These are phyloP conservation scores for Aspergillus nomiae DNA, from an alignment of 2,329 filamentous ascomycete species.

Conservation along the genomic window DNA sequence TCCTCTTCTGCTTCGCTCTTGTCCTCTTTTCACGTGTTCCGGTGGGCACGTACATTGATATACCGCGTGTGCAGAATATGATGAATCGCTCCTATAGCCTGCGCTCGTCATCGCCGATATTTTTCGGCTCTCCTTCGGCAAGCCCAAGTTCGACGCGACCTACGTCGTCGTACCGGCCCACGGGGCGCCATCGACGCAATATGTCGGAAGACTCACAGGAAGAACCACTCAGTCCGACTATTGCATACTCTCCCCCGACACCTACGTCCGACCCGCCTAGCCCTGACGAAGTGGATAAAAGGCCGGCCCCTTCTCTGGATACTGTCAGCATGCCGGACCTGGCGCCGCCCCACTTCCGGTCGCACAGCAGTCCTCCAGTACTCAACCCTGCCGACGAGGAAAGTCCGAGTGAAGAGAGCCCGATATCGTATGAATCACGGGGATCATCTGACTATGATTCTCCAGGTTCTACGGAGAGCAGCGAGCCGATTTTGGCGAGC, in stretches of 20 bases:
- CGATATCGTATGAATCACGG: constrained; percentile 1
- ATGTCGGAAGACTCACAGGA: constrained; percentile 39
- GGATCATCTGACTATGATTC: background rate
- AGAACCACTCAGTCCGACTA: constrained; percentile 30
- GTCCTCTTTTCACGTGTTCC: constrained; percentile 71
- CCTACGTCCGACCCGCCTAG: constrained; percentile 35
- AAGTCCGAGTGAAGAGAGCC: constrained; percentile 9
- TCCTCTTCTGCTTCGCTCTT: constrained; percentile 82
- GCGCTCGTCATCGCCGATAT: constrained; percentile 37
- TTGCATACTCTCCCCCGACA: constrained; percentile 43
- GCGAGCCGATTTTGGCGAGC: background rate
- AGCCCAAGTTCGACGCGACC: constrained; percentile 42
- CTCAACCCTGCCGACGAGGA: constrained; percentile 19
- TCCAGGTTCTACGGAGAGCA: background rate
- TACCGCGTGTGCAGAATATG: constrained; percentile 50
- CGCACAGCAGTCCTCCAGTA: constrained; percentile 36
- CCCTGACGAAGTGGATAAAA: constrained; percentile 13
- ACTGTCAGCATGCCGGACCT: constrained; percentile 25
- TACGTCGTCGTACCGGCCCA: constrained; percentile 32
- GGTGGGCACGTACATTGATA: constrained; percentile 46
- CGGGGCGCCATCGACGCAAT: constrained; percentile 31
- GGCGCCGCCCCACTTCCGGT: constrained; percentile 27
- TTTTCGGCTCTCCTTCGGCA: constrained; percentile 35
- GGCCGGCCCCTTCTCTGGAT: background rate
- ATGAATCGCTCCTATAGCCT: constrained; percentile 48